These are phyloP conservation scores for Alternaria metachromatica DNA, from an alignment of 2,329 filamentous ascomycete genomes.

Conservation along the genomic window DNA sequence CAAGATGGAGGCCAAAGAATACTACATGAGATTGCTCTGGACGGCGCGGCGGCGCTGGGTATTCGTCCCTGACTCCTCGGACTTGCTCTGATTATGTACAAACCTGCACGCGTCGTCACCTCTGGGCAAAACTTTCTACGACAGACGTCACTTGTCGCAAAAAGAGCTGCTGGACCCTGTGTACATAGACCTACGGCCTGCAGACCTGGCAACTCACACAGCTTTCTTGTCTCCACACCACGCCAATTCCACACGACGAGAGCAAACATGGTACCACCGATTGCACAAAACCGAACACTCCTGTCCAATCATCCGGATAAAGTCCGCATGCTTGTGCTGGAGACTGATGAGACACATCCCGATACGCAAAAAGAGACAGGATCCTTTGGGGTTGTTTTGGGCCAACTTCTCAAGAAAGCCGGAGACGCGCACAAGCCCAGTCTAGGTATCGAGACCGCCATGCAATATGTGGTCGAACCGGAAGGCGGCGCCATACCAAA, in stretches of 20 bases:
- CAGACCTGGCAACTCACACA: not conserved
- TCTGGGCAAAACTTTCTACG: slow-evolving; percentile 6
- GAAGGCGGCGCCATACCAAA: slow-evolving; percentile 52
- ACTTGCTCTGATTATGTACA: slow-evolving; percentile 15
- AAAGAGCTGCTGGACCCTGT: not conserved
- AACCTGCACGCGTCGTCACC: slow-evolving; percentile 18
- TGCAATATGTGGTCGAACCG: slow-evolving; percentile 60
- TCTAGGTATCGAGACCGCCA: slow-evolving; percentile 62
- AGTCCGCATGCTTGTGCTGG: slow-evolving; percentile 61
- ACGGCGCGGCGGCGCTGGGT: slow-evolving; percentile 2
- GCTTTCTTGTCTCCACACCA: not conserved
- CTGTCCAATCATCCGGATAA: slow-evolving; percentile 37
- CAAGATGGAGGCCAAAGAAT: slow-evolving; percentile 19
- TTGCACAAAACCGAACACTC: slow-evolving; percentile 26
- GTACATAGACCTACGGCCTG: not conserved
- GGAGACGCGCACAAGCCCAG: slow-evolving; percentile 61
- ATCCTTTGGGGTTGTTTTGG: slow-evolving; percentile 62
- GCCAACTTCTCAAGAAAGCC: slow-evolving; percentile 59
- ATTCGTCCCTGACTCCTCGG: not conserved
- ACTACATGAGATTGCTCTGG: slow-evolving; percentile 20
- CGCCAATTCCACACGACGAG: not conserved
- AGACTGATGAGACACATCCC: slow-evolving; percentile 64
- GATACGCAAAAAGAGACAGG: slow-evolving; percentile 59
- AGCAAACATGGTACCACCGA: slow-evolving; percentile 31
- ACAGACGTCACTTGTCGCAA: slow-evolving; percentile 4